Conservation (phyloP, 1,284 basidiomycete genomes). For the Meripilus lineatus region DNA sequence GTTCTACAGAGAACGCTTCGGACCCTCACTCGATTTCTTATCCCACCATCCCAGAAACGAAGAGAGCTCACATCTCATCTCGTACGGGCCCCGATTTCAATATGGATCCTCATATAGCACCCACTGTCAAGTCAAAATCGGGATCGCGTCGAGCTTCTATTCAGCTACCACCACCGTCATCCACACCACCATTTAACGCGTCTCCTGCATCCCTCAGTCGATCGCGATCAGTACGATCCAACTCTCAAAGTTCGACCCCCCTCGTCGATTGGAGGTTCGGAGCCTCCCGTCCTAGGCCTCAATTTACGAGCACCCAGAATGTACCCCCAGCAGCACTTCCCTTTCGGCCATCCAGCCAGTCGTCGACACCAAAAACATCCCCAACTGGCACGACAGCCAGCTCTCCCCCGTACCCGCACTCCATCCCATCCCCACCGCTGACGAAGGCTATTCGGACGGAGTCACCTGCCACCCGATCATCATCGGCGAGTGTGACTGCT, state of each 20-base stretch:
- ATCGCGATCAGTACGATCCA: conserved; percentile 12
- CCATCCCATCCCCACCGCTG: conserved; percentile 18
- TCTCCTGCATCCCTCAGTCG: conserved; percentile 1
- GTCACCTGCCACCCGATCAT: conserved; percentile 7
- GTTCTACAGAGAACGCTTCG: background rate
- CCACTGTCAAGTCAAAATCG: conserved; percentile 7
- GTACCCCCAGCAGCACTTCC: conserved; percentile 19
- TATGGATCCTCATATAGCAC: conserved; percentile 14
- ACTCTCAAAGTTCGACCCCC: conserved; percentile 10
- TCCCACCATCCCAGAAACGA: background rate
- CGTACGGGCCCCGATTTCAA: conserved; percentile 16
- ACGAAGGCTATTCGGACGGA: conserved; percentile 23
- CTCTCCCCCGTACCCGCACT: conserved; percentile 19
- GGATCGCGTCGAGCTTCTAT: conserved; percentile 15
- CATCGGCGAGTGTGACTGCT: conserved; percentile 9
- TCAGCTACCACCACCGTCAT: conserved; percentile 28
- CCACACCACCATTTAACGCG: conserved; percentile 20
- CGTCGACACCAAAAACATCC: conserved; percentile 1
- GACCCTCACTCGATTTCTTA: background rate
- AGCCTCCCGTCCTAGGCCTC: conserved; percentile 19
- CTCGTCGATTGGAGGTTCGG: conserved; percentile 12
- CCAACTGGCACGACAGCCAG: conserved; percentile 3
- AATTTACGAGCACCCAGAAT: conserved; percentile 15
- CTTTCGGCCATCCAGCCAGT: conserved; percentile 20
- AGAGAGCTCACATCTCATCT: background rate